Base-by-base conservation (phyloP, 768 basidiomycete species). In the Asterophora parasitica region DNA sequence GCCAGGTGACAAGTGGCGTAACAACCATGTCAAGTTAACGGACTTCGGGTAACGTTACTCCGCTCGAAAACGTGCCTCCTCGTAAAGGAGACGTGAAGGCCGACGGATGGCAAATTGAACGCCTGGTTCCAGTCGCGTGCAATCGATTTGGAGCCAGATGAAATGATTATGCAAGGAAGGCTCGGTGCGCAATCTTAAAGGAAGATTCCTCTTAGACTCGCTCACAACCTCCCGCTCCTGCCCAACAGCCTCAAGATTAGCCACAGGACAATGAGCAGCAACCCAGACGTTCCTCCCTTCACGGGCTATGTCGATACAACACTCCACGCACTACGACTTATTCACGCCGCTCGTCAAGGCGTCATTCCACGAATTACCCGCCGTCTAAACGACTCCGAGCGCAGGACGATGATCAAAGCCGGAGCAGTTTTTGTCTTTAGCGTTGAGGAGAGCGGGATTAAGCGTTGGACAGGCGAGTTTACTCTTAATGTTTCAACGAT, bases 391-490 rank as follows among this genome's bases (percentile, higher is more conserved):
- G 88, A 92, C 59, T 72, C 82, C n/a, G 88, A 93, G 59, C 78
- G 83, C 27, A 68, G 69, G 61, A 75, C 63, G 42, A 86, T 80
- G 78, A 78, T 80, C 62, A 76, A 75, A 60, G 74, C 76, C 30
- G 78, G 78, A 8, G 86, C 89, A 40, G 81, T 92, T 12, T 93
- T 91, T 61, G 83, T 93, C 42, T 93, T 91, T 68, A 87, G 87
- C 61, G 89, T 91, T 59, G 83, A 88, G 57, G 88, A 90, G 61
- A 88, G 87, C 60, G 86, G 86, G 10, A 92, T 93, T 66, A 90
- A 88, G 63, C 75, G 89, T 12, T 90, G 89, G 85, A 93, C 90
- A 28, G 90, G 83, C 67, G 53, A 46, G 65, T 55, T 57, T 34
- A 47, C 33, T 37, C 37, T 44, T 27, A 41, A 53, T 36, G 27